These are phyloP conservation scores for Zygotorulaspora danielsina DNA, from an alignment of 805 yeast species.

Conservation along the genomic window DNA sequence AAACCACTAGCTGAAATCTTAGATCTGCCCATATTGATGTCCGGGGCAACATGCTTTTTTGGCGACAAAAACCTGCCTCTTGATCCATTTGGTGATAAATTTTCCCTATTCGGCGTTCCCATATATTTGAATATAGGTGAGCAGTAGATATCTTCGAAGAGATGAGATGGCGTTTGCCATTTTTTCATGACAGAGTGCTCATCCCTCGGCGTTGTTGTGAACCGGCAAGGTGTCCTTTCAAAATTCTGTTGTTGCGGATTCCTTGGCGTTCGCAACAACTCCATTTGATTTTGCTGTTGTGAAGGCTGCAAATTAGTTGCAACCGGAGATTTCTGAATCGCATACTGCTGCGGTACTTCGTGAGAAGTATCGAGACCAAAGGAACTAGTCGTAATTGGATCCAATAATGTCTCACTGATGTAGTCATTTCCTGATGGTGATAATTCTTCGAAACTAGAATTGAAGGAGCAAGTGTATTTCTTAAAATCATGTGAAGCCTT, in stretches of 20 bases:
- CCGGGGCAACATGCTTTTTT: slow-evolving; percentile 14
- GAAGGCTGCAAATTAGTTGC: slow-evolving; percentile 3
- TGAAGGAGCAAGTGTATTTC: slow-evolving; percentile 34
- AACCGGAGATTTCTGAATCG: slow-evolving; percentile 11
- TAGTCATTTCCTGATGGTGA: slow-evolving; percentile 22
- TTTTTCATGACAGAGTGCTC: slow-evolving; percentile 22
- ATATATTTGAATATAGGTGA: slow-evolving; percentile 32
- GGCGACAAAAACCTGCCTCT: slow-evolving; percentile 17
- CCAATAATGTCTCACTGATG: slow-evolving; percentile 9
- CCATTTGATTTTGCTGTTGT: slow-evolving; percentile 10
- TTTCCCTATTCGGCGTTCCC: slow-evolving; percentile 19
- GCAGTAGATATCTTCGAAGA: slow-evolving; percentile 33
- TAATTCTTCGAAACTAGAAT: slow-evolving; percentile 32
- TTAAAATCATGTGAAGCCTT: slow-evolving; percentile 24
- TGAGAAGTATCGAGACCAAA: slow-evolving; percentile 8
- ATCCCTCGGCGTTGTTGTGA: slow-evolving; percentile 27
- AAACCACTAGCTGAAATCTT: slow-evolving; percentile 30
- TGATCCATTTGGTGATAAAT: slow-evolving; percentile 19
- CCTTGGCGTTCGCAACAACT: slow-evolving; percentile 25
- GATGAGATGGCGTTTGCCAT: slow-evolving; percentile 36
- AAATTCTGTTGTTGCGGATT: slow-evolving; percentile 13
- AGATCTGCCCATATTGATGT: slow-evolving; percentile 14
- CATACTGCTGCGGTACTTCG: slow-evolving; percentile 5
- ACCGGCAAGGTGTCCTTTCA: slow-evolving; percentile 26
- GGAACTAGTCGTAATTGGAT: slow-evolving; percentile 6